Evolutionary conservation across 2,329 filamentous ascomycete genomes (phyloP).

Genomic region (Penicillium janthinellum): DNA sequence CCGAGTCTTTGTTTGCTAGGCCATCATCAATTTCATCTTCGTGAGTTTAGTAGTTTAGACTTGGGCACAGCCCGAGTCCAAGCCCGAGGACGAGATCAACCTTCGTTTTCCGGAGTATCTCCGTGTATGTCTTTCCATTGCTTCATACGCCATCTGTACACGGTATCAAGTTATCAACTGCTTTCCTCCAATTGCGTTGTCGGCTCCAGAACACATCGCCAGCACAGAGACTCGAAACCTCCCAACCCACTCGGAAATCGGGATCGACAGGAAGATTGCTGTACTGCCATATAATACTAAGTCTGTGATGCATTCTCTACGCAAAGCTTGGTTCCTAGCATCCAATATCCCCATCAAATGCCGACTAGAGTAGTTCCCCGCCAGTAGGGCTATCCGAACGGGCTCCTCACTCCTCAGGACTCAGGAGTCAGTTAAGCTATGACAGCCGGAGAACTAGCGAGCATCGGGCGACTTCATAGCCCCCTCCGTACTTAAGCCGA

Average conservation of each 20-base stretch:
- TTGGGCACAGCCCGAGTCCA: neutral
- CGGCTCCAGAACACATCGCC: neutral
- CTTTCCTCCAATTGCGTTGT: neutral
- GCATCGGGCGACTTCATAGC: neutral
- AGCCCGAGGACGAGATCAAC: neutral
- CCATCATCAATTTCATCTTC: no score
- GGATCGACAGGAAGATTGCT: neutral
- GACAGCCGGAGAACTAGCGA: slow-evolving; percentile 3
- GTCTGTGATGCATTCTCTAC: neutral
- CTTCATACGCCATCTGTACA: neutral
- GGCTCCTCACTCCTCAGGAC: neutral
- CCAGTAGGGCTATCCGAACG: slow-evolving; percentile 11
- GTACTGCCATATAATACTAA: no score
- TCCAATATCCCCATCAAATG: neutral
- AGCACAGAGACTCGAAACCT: neutral
- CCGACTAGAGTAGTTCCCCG: slow-evolving; percentile 7
- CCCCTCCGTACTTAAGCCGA: neutral
- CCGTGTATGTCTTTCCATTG: neutral
- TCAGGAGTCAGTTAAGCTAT: neutral
- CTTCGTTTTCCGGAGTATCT: slow-evolving; percentile 1
- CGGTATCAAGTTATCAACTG: neutral
- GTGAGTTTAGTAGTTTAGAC: neutral
- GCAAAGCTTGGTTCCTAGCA: slow-evolving; percentile 15
- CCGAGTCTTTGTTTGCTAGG: slow-evolving; percentile 2
- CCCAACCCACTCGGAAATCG: neutral